These are phyloP conservation scores for Nothopassalora personata DNA, from an alignment of 2,329 filamentous ascomycete genomes.

Conservation along the genomic window DNA sequence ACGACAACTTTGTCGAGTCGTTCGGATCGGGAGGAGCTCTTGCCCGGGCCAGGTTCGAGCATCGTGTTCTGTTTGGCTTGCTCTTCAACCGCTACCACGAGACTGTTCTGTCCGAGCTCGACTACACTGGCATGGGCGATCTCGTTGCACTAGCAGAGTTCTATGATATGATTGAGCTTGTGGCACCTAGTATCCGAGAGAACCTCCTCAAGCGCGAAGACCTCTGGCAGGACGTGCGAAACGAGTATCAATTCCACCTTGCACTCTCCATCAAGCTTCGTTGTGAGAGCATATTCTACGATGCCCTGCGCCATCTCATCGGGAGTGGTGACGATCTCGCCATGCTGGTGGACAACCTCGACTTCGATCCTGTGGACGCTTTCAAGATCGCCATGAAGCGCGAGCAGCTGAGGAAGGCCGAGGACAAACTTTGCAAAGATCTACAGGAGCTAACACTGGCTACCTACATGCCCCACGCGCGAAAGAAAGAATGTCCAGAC, in stretches of 20 bases:
- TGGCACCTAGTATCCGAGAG: background rate
- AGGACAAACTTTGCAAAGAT: background rate
- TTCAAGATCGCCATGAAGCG: background rate
- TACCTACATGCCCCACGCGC: background rate
- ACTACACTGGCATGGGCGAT: background rate
- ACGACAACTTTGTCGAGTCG: too few relatives aligned
- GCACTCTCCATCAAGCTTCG: constrained; percentile 5
- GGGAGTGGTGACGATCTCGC: constrained; percentile 17
- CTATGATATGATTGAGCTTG: background rate
- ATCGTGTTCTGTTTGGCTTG: background rate
- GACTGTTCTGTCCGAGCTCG: background rate
- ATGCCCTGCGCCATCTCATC: constrained; percentile 9
- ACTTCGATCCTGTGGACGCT: background rate
- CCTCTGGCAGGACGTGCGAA: constrained; percentile 4
- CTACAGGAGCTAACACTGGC: background rate
- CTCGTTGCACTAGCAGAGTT: background rate
- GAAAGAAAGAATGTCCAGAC: background rate
- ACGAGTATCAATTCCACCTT: constrained; percentile 1
- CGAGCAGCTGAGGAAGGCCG: background rate
- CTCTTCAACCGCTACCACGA: background rate
- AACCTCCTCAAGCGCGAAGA: background rate
- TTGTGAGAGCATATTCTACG: constrained; percentile 2
- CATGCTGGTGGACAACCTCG: background rate
- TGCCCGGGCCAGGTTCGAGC: background rate
- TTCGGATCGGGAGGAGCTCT: too few relatives aligned